Percentiles rank a stretch among this genome's conserved stretches.
These are phyloP conservation scores for Pyrenula aspistea DNA, from an alignment of 495 filamentous ascomycete species.

Conservation along the genomic window DNA sequence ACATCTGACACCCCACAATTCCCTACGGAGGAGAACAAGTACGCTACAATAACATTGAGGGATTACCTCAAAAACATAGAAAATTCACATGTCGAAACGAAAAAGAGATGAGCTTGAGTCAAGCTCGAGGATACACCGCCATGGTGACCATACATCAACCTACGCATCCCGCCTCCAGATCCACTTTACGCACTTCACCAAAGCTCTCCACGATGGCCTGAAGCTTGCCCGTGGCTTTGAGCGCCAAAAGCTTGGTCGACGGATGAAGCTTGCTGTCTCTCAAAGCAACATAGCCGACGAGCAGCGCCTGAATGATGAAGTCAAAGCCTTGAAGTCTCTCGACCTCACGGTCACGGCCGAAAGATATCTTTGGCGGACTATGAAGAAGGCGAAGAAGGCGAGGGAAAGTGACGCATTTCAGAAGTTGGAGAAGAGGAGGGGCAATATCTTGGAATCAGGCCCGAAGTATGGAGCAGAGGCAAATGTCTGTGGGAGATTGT, in stretches of 20 bases:
- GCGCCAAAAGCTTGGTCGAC: conserved; percentile 71
- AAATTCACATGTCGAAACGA: conserved; percentile 32
- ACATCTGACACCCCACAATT: too few relatives aligned
- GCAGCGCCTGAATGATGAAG: conserved; percentile 59
- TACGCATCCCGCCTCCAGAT: conserved; percentile 28
- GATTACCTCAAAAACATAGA: too few relatives aligned
- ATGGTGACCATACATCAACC: conserved; percentile 2
- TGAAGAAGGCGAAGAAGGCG: conserved; percentile 62
- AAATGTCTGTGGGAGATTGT: conserved; percentile 76
- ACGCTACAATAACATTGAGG: too few relatives aligned
- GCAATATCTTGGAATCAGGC: conserved; percentile 20
- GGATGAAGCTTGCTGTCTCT: conserved; percentile 56
- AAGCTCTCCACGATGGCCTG: conserved; percentile 51
- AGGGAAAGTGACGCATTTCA: conserved; percentile 38
- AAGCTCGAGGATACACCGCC: too few relatives aligned
- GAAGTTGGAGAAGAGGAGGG: conserved; percentile 11
- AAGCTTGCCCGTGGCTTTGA: conserved; percentile 81
- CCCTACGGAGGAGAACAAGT: too few relatives aligned
- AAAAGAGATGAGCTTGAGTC: conserved; percentile 26
- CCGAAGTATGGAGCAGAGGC: conserved; percentile 38
- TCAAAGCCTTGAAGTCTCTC: conserved; percentile 62
- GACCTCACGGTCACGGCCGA: conserved; percentile 54
- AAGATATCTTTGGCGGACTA: conserved; percentile 59
- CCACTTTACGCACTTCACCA: conserved; percentile 45
- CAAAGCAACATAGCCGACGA: conserved; percentile 22